Percentiles rank a stretch among this genome's conserved stretches.
These are phyloP conservation scores for Syzygium oleosum DNA, from an alignment of 345 rosid species.

Conservation along the genomic window DNA sequence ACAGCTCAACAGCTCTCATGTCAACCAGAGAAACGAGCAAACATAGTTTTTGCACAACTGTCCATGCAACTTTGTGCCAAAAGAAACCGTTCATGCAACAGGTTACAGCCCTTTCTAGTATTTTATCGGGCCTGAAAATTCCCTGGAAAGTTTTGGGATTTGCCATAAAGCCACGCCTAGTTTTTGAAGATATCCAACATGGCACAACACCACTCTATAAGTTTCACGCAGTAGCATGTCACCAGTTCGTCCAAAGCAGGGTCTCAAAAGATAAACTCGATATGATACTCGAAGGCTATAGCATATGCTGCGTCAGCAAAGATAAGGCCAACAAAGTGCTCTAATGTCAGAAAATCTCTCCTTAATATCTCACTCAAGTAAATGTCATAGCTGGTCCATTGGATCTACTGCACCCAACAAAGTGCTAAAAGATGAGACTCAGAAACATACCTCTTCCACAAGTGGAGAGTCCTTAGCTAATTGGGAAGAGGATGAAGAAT, in stretches of 20 bases:
- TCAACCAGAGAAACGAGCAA: background rate
- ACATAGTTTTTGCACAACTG: background rate
- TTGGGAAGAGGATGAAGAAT: conserved; percentile 79
- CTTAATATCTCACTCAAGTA: background rate
- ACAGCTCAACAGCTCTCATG: background rate
- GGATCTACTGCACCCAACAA: background rate
- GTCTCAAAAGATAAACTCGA: background rate
- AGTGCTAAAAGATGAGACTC: background rate
- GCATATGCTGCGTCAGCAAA: background rate
- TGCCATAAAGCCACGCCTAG: background rate
- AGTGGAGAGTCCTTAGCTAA: conserved; percentile 70
- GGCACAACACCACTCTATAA: background rate
- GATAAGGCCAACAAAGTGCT: background rate
- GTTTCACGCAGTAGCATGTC: background rate
- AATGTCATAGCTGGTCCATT: background rate
- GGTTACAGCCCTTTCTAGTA: background rate
- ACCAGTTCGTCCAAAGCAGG: background rate
- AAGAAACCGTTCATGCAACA: background rate
- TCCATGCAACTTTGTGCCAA: background rate
- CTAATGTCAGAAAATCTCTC: background rate
- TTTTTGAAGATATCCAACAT: background rate
- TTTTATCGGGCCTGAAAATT: background rate
- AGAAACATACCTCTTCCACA: conserved; percentile 77
- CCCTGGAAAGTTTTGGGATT: background rate
- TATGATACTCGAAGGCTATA: background rate